A percentile compares a stretch with the other conserved stretches of the same genome.
These are phyloP conservation scores for Bipolaris gigantea DNA, from an alignment of 2,329 filamentous ascomycete species.

Conservation along the genomic window DNA sequence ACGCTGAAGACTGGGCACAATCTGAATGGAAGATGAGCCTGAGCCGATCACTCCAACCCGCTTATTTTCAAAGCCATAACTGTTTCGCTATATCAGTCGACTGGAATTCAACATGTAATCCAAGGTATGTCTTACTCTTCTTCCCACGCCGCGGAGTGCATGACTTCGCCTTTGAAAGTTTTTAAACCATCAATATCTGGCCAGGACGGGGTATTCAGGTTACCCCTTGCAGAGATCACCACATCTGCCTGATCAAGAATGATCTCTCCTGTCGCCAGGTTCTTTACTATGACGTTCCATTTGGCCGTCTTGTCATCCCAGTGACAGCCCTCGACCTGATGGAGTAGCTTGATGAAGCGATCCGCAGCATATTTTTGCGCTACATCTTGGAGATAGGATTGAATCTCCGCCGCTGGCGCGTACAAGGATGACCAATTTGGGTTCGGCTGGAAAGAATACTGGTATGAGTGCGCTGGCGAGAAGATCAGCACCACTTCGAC, in stretches of 20 bases:
- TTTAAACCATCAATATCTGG: slow-evolving; percentile 39
- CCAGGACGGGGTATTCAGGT: slow-evolving; percentile 39
- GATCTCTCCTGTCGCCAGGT: slow-evolving; percentile 32
- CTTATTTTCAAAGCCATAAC: slow-evolving; percentile 39
- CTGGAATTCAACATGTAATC: neutral
- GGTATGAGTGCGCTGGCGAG: slow-evolving; percentile 45
- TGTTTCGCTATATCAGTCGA: slow-evolving; percentile 13
- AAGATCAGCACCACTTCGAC: neutral
- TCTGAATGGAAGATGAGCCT: slow-evolving; percentile 47
- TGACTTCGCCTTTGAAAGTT: slow-evolving; percentile 38
- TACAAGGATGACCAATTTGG: slow-evolving; percentile 48
- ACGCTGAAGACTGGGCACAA: slow-evolving; percentile 46
- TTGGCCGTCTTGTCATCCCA: slow-evolving; percentile 41
- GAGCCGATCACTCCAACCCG: slow-evolving; percentile 42
- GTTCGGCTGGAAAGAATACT: slow-evolving; percentile 50
- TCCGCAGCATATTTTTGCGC: slow-evolving; percentile 43
- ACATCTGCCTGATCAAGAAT: slow-evolving; percentile 35
- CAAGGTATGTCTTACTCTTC: slow-evolving; percentile 23
- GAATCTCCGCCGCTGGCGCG: slow-evolving; percentile 45
- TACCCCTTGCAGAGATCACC: slow-evolving; percentile 38
- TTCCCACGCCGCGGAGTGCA: slow-evolving; percentile 44
- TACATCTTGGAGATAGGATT: slow-evolving; percentile 41
- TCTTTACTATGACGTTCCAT: slow-evolving; percentile 43
- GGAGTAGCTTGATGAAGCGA: slow-evolving; percentile 43
- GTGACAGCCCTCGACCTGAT: slow-evolving; percentile 39